Evolutionary conservation across 2,329 filamentous ascomycete genomes (phyloP).

Genomic region (Claviceps purpurea): DNA sequence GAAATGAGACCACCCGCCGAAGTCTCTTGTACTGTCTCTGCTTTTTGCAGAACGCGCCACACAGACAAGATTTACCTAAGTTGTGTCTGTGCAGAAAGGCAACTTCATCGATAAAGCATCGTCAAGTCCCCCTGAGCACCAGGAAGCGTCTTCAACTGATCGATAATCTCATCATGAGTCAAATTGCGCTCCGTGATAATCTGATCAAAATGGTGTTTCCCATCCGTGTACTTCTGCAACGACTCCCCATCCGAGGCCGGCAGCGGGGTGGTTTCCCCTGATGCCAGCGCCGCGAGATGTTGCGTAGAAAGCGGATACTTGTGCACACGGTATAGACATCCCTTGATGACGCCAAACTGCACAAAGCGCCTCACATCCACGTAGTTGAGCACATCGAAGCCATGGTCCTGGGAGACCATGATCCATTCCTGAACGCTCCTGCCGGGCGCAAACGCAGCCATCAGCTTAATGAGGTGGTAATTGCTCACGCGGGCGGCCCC

Average conservation of each 20-base stretch:
- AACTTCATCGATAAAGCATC: slow-evolving; percentile 28
- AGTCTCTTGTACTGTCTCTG: too few species aligned
- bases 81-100: not conserved
- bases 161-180: slow-evolving; percentile 56
- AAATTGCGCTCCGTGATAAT: slow-evolving; percentile 65
- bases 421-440: slow-evolving; percentile 83
- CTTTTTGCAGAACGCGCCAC: too few species aligned
- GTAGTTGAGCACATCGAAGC: slow-evolving; percentile 52
- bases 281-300: slow-evolving; percentile 42
- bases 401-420: slow-evolving; percentile 53
- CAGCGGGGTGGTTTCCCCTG: slow-evolving; percentile 32
- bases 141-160: slow-evolving; percentile 46
- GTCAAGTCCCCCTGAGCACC: slow-evolving; percentile 38
- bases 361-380: slow-evolving; percentile 86
- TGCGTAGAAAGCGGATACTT: slow-evolving; percentile 69
- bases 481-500: slow-evolving; percentile 33
- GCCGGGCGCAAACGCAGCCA: slow-evolving; percentile 71
- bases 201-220: slow-evolving; percentile 66
- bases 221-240: slow-evolving; percentile 58
- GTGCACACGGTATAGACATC: slow-evolving; percentile 82
- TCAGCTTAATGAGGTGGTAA: slow-evolving; percentile 65
- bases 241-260: slow-evolving; percentile 27
- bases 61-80: too few species aligned
- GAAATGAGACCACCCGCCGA: too few species aligned
- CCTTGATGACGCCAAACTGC: slow-evolving; percentile 93